Conservation (phyloP, 495 filamentous ascomycete genomes). For the Neurospora tetrasperma region DNA sequence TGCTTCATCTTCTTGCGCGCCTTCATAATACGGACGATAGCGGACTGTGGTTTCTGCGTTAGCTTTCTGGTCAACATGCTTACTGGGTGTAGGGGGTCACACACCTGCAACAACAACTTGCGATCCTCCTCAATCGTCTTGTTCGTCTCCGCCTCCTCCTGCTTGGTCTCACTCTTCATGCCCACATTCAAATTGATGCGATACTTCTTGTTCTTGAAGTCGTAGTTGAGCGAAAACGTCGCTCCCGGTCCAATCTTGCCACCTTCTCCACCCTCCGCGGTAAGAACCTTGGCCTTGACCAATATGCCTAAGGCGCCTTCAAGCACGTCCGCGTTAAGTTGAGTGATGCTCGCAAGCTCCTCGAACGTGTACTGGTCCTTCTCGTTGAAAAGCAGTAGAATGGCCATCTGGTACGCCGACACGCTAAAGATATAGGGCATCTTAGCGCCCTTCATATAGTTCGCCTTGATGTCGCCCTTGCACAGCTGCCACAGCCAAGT, state of each 20-base stretch:
- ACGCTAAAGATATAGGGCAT: conserved; percentile 96
- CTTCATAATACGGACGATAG: conserved; percentile 99
- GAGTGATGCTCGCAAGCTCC: conserved; percentile 72
- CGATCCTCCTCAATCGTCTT: conserved; percentile 99
- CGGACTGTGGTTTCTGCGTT: conserved; percentile 57
- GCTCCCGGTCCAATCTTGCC: conserved; percentile 68
- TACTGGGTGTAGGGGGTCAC: background rate
- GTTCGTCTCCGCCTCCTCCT: conserved; percentile 91
- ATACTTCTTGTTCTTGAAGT: conserved; percentile 96
- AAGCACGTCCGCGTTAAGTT: conserved; percentile 65
- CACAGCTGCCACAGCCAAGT: conserved; percentile 98
- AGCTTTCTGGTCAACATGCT: background rate
- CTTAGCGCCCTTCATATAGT: conserved; percentile 80
- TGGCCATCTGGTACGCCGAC: conserved; percentile 94
- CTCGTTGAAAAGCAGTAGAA: conserved; percentile 94
- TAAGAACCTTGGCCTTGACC: conserved; percentile 82
- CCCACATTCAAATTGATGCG: conserved; percentile 92
- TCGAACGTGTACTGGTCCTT: conserved; percentile 75
- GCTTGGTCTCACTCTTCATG: conserved; percentile 89
- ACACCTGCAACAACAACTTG: conserved; percentile 91
- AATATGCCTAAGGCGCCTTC: conserved; percentile 78
- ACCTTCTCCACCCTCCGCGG: conserved; percentile 48
- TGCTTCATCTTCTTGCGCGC: conserved; percentile 98
- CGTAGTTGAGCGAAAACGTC: conserved; percentile 71
- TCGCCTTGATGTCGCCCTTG: conserved; percentile 92